Evolutionary conservation across 2,329 filamentous ascomycete species (phyloP).

Genomic region (Rhytidhysteron rufulum): DNA sequence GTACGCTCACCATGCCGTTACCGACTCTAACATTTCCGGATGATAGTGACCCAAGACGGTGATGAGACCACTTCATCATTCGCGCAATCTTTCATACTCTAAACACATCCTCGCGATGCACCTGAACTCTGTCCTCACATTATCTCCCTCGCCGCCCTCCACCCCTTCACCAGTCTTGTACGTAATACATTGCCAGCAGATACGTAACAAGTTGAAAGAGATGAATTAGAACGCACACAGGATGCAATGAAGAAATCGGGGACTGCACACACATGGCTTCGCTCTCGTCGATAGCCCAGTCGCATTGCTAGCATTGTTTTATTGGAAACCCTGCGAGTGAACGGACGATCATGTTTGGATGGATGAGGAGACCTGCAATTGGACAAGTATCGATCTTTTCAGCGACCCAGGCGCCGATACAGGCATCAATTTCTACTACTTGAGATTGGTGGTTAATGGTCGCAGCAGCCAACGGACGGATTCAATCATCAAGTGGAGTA

Average conservation of each 20-base stretch:
- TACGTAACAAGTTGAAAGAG: slow-evolving; percentile 3
- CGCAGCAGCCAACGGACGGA: slow-evolving; percentile 21
- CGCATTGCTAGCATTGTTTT: slow-evolving; percentile 67
- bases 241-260: slow-evolving; percentile 48
- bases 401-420: slow-evolving; percentile 62
- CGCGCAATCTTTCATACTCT: slow-evolving; percentile 57
- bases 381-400: slow-evolving; percentile 68
- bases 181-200: slow-evolving; percentile 18
- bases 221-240: slow-evolving; percentile 5
- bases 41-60: slow-evolving; percentile 52
- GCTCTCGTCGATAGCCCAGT: slow-evolving; percentile 64
- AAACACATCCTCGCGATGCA: slow-evolving; percentile 54
- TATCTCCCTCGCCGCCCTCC: slow-evolving; percentile 46
- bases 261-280: slow-evolving; percentile 67
- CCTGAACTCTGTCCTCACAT: slow-evolving; percentile 48
- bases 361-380: slow-evolving; percentile 67
- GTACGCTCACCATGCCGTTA: not conserved
- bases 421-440: slow-evolving; percentile 65
- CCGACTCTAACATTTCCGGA: not conserved
- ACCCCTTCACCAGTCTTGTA: slow-evolving; percentile 53
- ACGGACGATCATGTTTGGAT: slow-evolving; percentile 65
- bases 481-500: slow-evolving; percentile 42
- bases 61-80: slow-evolving; percentile 65
- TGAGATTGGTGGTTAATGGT: slow-evolving; percentile 33
- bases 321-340: slow-evolving; percentile 74